These are phyloP conservation scores for Coniferiporia sulphurascens DNA, from an alignment of 1,284 basidiomycete species.

Conservation along the genomic window DNA sequence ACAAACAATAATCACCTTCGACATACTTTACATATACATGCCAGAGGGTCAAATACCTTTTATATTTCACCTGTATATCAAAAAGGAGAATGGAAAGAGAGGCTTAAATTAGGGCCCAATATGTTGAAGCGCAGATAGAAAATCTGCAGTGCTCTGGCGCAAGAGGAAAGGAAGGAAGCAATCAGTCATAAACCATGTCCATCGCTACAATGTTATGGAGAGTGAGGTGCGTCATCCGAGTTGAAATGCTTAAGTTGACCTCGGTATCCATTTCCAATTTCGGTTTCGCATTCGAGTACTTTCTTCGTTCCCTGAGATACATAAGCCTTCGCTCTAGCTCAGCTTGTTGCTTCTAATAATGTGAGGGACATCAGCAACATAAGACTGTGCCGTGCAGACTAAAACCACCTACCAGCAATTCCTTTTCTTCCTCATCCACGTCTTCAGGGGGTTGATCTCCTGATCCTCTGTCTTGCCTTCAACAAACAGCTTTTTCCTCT, in stretches of 20 bases:
- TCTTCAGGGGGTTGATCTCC: neutral
- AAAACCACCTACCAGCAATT: neutral
- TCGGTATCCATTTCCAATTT: neutral
- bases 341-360: neutral
- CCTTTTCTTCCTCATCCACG: neutral
- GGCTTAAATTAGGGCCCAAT: no score
- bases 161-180: neutral
- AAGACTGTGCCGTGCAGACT: neutral
- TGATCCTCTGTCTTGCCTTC: neutral
- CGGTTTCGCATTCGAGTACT: neutral
- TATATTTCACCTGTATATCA: no score
- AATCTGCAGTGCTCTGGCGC: no score
- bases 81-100: neutral
- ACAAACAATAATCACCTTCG: no score
- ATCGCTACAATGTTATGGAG: neutral
- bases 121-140: no score
- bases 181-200: neutral
- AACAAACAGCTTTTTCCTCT: neutral
- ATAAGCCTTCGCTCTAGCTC: neutral
- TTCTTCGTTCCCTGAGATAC: neutral
- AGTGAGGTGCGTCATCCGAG: neutral
- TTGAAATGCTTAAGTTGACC: neutral
- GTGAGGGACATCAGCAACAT: neutral
- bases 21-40: no score
- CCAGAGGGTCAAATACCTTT: no score